Evolutionary conservation across 352 stramenopile species (phyloP).

Genomic region (Globisporangium viniferum): DNA sequence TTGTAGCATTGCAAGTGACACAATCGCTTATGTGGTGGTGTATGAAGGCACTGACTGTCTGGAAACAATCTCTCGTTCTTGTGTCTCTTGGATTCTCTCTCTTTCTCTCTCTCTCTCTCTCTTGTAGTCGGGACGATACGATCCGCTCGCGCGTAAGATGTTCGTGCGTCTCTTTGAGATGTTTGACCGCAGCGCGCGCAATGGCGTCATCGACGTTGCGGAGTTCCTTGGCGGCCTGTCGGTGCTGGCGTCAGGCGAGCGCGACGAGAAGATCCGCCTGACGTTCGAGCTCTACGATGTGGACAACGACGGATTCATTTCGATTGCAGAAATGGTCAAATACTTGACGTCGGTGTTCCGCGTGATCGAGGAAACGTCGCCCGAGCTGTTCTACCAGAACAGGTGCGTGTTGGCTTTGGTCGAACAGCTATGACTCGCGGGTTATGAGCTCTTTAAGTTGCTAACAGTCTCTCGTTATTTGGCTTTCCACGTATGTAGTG

Average conservation of each 20-base stretch:
- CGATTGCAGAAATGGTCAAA: slow-evolving; percentile 81
- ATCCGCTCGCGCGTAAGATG: slow-evolving; percentile 64
- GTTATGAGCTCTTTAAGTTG: neutral
- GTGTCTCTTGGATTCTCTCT: neutral
- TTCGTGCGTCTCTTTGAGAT: slow-evolving; percentile 79
- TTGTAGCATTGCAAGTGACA: neutral
- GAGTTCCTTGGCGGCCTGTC: slow-evolving; percentile 83
- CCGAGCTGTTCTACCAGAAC: slow-evolving; percentile 70
- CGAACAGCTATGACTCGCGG: neutral
- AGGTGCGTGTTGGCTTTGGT: slow-evolving; percentile 28
- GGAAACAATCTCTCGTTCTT: neutral
- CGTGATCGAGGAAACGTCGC: slow-evolving; percentile 68
- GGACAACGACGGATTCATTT: slow-evolving; percentile 83
- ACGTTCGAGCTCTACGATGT: slow-evolving; percentile 87
- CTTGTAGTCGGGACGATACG: slow-evolving; percentile 54
- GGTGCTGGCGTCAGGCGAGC: slow-evolving; percentile 76
- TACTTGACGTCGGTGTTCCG: slow-evolving; percentile 84
- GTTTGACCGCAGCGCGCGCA: slow-evolving; percentile 47
- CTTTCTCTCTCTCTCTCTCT: neutral
- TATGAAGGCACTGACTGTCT: neutral
- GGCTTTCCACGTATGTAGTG: slow-evolving; percentile 22
- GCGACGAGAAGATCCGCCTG: slow-evolving; percentile 79
- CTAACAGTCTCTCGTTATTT: neutral
- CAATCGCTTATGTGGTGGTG: neutral
- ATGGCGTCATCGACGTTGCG: slow-evolving; percentile 70